Base-by-base conservation (phyloP, 306 rosid genomes). In the Sechiopsis laciniata region DNA sequence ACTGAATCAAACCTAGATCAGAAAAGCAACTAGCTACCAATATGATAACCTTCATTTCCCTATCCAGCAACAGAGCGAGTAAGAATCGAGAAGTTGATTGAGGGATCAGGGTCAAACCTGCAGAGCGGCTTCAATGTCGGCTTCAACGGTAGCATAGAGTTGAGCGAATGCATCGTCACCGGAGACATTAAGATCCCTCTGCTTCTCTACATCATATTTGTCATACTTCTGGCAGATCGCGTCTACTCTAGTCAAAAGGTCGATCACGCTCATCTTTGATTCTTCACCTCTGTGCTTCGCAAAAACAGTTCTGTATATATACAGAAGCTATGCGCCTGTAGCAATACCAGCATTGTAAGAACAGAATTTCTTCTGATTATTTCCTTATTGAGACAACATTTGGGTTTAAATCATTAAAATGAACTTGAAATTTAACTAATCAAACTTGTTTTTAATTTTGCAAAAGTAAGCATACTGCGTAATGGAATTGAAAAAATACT, bases 141-240 rank as follows among this genome's bases (percentile, higher is more conserved):
- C 61, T 15, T 91, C 91, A 12, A 95, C 91, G 46, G 71, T 22
- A 78, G 90, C 82, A 74, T 87, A 95, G 79, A 90, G 97, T 22
- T 96, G 86, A 74, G 92, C 95, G 13, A 95, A 95, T 79, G 99
- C 95, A 77, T 95, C 99, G 63, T 83, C 99, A 77, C 97, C 99
- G 61, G 97, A 74, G 85, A 95, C 42, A 73, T 95, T 95, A 77
- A 88, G 59, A 55, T 89, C 95, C 55, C 83, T 84, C 71, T 88
- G 88, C 88, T 84, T 91, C 4, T 95, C 92, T 75, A 91, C 78
- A 72, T 95, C 99, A 79, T 95, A 95, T 76, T 82, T 86, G 78
- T 95, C 99, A 81, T 89, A 95, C 82, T 91, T 95, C 78, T 88
- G 88, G 84, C 99, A 95, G 79, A 95, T 91, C 85, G 96, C 81